Evolutionary conservation across 2,329 filamentous ascomycete genomes (phyloP).

Genomic region (Colletotrichum navitas): DNA sequence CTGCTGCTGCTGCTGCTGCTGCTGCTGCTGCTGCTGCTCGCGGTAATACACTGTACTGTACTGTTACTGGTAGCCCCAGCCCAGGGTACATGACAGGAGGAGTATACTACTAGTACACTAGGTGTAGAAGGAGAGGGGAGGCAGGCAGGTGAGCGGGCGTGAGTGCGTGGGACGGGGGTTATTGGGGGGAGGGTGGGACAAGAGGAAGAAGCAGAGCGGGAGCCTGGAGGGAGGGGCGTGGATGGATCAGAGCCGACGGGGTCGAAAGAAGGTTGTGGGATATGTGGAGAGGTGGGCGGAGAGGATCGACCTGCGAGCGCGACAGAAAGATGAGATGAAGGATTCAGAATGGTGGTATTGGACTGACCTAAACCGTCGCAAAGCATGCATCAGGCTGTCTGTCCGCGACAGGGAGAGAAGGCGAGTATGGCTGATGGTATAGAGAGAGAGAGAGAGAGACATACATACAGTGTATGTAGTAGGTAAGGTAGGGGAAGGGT

Average conservation of each 20-base stretch:
- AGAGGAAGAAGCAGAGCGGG: slow-evolving; percentile 3
- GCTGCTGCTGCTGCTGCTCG: slow-evolving; percentile 22
- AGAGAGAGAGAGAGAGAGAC: neutral
- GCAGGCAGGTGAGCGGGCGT: slow-evolving; percentile 33
- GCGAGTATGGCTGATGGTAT: neutral
- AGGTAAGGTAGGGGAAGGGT: neutral
- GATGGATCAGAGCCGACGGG: slow-evolving; percentile 25
- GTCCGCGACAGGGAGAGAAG: neutral
- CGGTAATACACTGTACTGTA: neutral
- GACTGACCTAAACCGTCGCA: slow-evolving; percentile 13
- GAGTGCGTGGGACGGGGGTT: slow-evolving; percentile 18
- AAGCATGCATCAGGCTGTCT: neutral
- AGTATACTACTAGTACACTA: neutral
- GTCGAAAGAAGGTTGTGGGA: slow-evolving; percentile 43
- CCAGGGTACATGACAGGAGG: slow-evolving; percentile 29
- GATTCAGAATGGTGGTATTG: slow-evolving; percentile 34
- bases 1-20: slow-evolving; percentile 18
- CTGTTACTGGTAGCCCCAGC: slow-evolving; percentile 13
- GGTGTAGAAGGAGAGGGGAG: no score
- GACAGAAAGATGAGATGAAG: slow-evolving; percentile 41
- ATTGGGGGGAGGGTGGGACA: slow-evolving; percentile 11
- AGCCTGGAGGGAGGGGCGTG: slow-evolving; percentile 18
- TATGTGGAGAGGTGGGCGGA: slow-evolving; percentile 42
- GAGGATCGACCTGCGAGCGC: slow-evolving; percentile 41
- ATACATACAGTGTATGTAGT: no score